Evolutionary conservation across 257 asterid species (phyloP), one percentile per base, ranked within the genome.

Genomic region (Gentiana macrophylla): DNA sequence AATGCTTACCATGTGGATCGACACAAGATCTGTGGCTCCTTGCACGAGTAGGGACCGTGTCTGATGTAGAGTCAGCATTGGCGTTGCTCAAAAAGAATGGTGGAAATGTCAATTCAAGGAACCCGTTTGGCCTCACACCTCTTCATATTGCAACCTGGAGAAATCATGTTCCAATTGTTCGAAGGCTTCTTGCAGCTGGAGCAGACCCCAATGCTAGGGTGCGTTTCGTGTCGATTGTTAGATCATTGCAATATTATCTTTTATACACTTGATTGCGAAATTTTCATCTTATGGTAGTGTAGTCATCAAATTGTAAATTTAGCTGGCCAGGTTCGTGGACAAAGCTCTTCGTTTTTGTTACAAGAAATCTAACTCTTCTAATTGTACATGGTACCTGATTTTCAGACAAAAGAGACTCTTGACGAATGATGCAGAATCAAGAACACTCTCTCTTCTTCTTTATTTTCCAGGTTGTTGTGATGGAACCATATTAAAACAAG

Each of bases 141-240:
- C 84, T 92, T 67, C 99, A 92, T 71, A 80, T 85, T 41, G 97
- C 99, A 46, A 83, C 94, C 57, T 80, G 99, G 99, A 85, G 95
- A 77, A 92, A 92, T 71, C 85, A 92, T 53, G 53, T 74, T 61
- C 97, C 95, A 56, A 72, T 92, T 60, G 84, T 88, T 61, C 83
- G 76, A 68, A 80, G 95, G 77, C 86, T 92, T 53, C 91, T 92
- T 74, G 94, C 81, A 67, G 95, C 95, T 68, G 97, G 99, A 64
- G 97, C 97, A 38, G 99, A 88, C 79, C 94, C 97, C 67, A 80
- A 92, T 79, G 94, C 91, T 45, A 83, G 97, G 97, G 99, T 92
- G 77, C 60, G 75, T 61, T 24, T 76, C 62, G 62, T 44, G 68
- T 65, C 63, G 65, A 36, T 56, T 60, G 62, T 60, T 60, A 63